Conservation (phyloP, 352 stramenopile species). For the Pythium myriotylum region DNA sequence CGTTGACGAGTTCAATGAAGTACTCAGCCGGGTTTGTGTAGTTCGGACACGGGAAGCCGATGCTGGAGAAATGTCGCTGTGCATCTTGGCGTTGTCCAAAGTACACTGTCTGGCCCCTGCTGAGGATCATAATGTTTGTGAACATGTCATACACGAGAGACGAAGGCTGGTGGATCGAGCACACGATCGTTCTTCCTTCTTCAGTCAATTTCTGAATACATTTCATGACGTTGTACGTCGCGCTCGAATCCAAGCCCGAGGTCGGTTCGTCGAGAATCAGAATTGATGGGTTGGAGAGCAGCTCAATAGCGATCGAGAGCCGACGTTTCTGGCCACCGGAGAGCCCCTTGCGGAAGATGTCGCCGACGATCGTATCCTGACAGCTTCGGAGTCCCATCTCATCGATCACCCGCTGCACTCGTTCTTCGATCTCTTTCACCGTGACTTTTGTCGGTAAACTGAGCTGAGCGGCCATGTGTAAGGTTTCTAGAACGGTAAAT, state of each 20-base stretch:
- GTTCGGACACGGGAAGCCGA: constrained; percentile 61
- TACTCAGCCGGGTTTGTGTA: constrained; percentile 73
- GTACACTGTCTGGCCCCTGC: constrained; percentile 84
- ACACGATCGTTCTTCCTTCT: constrained; percentile 71
- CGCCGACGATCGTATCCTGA: constrained; percentile 63
- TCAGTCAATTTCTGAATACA: constrained; percentile 47
- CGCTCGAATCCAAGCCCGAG: constrained; percentile 87
- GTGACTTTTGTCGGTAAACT: constrained; percentile 42
- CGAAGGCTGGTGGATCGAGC: constrained; percentile 86
- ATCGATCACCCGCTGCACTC: constrained; percentile 50
- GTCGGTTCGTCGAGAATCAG: constrained; percentile 96
- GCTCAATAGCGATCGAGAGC: constrained; percentile 93
- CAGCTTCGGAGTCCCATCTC: constrained; percentile 54
- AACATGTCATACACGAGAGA: constrained; percentile 72
- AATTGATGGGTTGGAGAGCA: constrained; percentile 93
- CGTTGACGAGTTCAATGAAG: constrained; percentile 44
- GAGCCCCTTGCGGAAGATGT: constrained; percentile 69
- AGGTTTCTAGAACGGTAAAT: constrained; percentile 67
- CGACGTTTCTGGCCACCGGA: constrained; percentile 89
- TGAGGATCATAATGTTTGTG: constrained; percentile 62
- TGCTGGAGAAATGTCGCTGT: constrained; percentile 50
- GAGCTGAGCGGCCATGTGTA: constrained; percentile 62
- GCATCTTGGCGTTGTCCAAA: constrained; percentile 64
- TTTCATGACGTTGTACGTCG: constrained; percentile 88
- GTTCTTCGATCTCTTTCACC: constrained; percentile 26